Percentiles rank a stretch among this genome's conserved stretches.
phyloP scores from a whole-genome alignment of 768 basidiomycete species.

The Agaricus blazei region DNA sequence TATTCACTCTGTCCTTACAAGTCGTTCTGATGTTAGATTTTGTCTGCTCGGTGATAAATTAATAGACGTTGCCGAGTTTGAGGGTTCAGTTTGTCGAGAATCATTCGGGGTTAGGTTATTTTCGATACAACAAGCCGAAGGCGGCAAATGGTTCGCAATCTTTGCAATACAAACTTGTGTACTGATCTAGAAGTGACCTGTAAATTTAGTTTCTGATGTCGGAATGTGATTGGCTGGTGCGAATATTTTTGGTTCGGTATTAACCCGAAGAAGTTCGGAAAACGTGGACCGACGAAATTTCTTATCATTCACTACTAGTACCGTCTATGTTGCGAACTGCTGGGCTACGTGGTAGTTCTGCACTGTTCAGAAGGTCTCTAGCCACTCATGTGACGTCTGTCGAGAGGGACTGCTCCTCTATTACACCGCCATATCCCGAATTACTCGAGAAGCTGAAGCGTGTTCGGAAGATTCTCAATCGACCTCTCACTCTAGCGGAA shows the following conservation, averaged over 20 bases:
- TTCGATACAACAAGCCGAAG: neutral
- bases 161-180: no score
- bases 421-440: slow-evolving; percentile 79
- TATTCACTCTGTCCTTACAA: neutral
- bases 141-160: no score
- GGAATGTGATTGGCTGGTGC: slow-evolving; percentile 1
- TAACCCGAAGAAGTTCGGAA: neutral
- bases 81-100: slow-evolving; percentile 30
- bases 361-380: slow-evolving; percentile 24
- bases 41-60: slow-evolving; percentile 23
- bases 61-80: slow-evolving; percentile 36
- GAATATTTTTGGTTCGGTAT: neutral
- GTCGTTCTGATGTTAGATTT: slow-evolving; percentile 15
- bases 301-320: neutral
- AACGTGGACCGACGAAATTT: neutral
- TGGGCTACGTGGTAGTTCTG: slow-evolving; percentile 18
- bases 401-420: slow-evolving; percentile 47
- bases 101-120: neutral
- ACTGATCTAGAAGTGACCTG: no score
- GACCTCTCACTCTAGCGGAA: slow-evolving; percentile 91
- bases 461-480: slow-evolving; percentile 65
- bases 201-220: no score
- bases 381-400: slow-evolving; percentile 31
- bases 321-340: slow-evolving; percentile 23
- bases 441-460: slow-evolving; percentile 66